These are phyloP conservation scores for Meripilus lineatus DNA, from an alignment of 1,284 basidiomycete species.

Conservation along the genomic window DNA sequence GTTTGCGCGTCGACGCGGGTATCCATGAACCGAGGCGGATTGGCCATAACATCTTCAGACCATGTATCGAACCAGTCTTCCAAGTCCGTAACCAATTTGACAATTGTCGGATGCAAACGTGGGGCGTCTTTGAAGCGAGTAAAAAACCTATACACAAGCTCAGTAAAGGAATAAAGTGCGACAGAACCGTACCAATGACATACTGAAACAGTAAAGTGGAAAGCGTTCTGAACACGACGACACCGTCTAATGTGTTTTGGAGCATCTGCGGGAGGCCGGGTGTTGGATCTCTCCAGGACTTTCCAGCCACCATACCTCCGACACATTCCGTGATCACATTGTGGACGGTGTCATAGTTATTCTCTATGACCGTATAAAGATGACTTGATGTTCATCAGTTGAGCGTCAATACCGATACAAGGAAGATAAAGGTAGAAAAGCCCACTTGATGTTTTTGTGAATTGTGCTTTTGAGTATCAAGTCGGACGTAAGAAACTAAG, in stretches of 20 bases:
- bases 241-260: conserved; percentile 32
- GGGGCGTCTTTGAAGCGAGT: conserved; percentile 52
- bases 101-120: conserved; percentile 38
- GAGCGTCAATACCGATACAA: not conserved
- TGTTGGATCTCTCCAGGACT: conserved; percentile 17
- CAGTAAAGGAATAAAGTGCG: not conserved
- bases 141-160: conserved; percentile 38
- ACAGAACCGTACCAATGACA: too few species aligned
- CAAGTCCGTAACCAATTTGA: conserved; percentile 35
- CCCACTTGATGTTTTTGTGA: conserved; percentile 43
- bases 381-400: conserved; percentile 29
- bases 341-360: conserved; percentile 42
- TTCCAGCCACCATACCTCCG: conserved; percentile 31
- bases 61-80: conserved; percentile 42
- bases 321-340: conserved; percentile 39
- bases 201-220: conserved; percentile 48
- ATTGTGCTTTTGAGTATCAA: conserved; percentile 57
- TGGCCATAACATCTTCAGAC: conserved; percentile 31
- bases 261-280: conserved; percentile 25
- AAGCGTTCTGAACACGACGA: conserved; percentile 41
- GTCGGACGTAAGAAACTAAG: conserved; percentile 56
- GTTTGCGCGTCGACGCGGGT: conserved; percentile 14
- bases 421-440: not conserved
- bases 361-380: conserved; percentile 47
- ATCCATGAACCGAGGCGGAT: conserved; percentile 33